Evolutionary conservation across 345 rosid species (phyloP).

Genomic region (Euphorbia peplus): DNA sequence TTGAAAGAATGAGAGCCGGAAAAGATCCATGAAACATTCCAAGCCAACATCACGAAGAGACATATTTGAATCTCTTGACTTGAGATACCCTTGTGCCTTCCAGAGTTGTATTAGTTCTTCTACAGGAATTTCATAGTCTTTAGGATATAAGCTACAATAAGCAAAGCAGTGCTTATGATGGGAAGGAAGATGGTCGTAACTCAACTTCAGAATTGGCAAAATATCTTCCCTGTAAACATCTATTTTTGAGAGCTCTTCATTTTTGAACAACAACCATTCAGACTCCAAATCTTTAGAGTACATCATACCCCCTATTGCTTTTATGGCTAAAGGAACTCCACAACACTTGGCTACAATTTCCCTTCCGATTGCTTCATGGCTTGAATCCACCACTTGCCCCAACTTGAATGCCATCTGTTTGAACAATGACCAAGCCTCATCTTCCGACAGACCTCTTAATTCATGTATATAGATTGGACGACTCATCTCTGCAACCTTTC

Average conservation of each 20-base stretch:
- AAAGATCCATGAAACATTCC: constrained; percentile 10
- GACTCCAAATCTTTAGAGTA: no score
- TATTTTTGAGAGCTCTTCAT: neutral
- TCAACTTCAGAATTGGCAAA: constrained; percentile 24
- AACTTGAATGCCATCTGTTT: neutral
- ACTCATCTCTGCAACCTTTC: neutral
- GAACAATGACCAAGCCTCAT: neutral
- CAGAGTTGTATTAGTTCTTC: constrained; percentile 19
- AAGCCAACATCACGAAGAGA: constrained; percentile 10
- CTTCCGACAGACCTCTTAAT: neutral
- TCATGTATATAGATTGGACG: neutral
- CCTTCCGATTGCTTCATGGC: neutral
- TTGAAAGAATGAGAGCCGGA: constrained; percentile 13
- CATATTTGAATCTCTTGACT: neutral
- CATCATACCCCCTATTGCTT: neutral
- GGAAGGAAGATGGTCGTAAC: constrained; percentile 34
- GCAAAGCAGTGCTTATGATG: constrained; percentile 37
- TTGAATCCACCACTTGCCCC: neutral
- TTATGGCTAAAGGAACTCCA: constrained; percentile 4
- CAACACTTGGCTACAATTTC: neutral
- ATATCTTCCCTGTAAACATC: constrained; percentile 1
- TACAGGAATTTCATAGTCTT: constrained; percentile 20
- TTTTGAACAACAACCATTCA: constrained; percentile 8
- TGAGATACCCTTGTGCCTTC: constrained; percentile 27
- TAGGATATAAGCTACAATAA: constrained; percentile 37